phyloP scores from a whole-genome alignment of 192 early-diverging fungal species.

The Mortierella antarctica region DNA sequence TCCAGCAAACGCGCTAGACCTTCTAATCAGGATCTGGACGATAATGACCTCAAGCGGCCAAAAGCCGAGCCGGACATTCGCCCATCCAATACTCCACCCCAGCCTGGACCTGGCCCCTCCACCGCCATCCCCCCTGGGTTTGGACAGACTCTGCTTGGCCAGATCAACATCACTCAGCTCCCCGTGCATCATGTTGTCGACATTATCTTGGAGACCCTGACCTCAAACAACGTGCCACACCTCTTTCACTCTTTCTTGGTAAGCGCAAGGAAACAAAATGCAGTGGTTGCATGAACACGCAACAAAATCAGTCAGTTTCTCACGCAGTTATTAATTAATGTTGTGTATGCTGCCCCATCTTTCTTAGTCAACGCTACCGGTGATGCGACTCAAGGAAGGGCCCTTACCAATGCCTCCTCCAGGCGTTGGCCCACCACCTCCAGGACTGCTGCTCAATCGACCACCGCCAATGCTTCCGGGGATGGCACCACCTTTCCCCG shows the following conservation, averaged over 20 bases:
- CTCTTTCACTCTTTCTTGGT: slow-evolving; percentile 51
- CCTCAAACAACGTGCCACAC: slow-evolving; percentile 28
- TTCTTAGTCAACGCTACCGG: slow-evolving; percentile 27
- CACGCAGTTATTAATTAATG: background rate
- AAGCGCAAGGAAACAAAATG: background rate
- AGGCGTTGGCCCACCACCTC: slow-evolving; percentile 47
- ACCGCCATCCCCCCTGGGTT: slow-evolving; percentile 37
- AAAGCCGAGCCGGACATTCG: slow-evolving; percentile 20
- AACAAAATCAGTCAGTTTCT: too few species aligned
- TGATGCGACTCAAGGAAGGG: slow-evolving; percentile 34
- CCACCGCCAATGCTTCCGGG: slow-evolving; percentile 40
- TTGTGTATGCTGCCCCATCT: background rate
- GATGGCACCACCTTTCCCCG: slow-evolving; percentile 28
- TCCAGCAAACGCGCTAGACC: slow-evolving; percentile 33
- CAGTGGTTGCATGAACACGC: background rate
- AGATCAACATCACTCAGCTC: slow-evolving; percentile 45
- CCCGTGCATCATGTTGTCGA: slow-evolving; percentile 50
- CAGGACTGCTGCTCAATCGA: slow-evolving; percentile 31
- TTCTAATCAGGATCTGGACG: slow-evolving; percentile 22
- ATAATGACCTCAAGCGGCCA: slow-evolving; percentile 30
- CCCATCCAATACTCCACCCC: slow-evolving; percentile 3
- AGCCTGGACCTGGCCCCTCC: slow-evolving; percentile 1
- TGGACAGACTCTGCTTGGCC: slow-evolving; percentile 36
- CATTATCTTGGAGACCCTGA: slow-evolving; percentile 42
- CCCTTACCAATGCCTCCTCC: slow-evolving; percentile 46